phyloP scores from a whole-genome alignment of 1,284 basidiomycete species.

The Vanrija humicola region DNA sequence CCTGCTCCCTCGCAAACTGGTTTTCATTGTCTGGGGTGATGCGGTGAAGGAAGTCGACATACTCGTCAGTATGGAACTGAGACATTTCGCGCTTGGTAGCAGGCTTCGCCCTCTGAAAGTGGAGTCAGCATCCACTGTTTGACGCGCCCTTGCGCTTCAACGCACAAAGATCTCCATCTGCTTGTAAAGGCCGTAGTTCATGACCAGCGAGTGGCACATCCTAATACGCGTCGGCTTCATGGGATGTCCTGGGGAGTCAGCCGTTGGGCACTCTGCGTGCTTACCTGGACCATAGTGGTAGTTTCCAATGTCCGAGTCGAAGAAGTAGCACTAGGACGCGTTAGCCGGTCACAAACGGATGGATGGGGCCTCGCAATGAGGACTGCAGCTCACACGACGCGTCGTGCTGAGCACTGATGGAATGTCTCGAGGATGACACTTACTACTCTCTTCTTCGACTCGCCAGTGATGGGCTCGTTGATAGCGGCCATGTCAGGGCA shows the following conservation, averaged over 20 bases:
- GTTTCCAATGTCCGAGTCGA: constrained; percentile 96
- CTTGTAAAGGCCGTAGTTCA: constrained; percentile 98
- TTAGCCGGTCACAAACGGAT: constrained; percentile 2
- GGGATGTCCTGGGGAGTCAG: constrained; percentile 40
- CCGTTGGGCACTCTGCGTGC: constrained; percentile 53
- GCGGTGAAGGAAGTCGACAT: constrained; percentile 80
- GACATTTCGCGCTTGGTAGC: constrained; percentile 98
- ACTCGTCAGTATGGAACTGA: constrained; percentile 91
- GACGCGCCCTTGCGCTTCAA: constrained; percentile 16
- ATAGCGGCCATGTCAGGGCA: constrained; percentile 14
- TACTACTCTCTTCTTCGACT: constrained; percentile 82
- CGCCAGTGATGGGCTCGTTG: constrained; percentile 68
- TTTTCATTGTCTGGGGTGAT: constrained; percentile 83
- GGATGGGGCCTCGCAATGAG: not conserved
- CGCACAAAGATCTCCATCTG: constrained; percentile 96
- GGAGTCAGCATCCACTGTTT: not conserved
- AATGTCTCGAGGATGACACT: constrained; percentile 40
- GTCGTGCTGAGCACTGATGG: not conserved
- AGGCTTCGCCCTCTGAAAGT: constrained; percentile 86
- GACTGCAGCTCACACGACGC: not conserved
- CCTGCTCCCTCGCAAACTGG: constrained; percentile 87
- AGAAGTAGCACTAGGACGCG: constrained; percentile 80
- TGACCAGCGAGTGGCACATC: constrained; percentile 98
- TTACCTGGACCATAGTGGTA: constrained; percentile 97
- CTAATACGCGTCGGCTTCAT: constrained; percentile 98